phyloP scores from a whole-genome alignment of 2,329 filamentous ascomycete species.

The Verticillium nonalfalfae region DNA sequence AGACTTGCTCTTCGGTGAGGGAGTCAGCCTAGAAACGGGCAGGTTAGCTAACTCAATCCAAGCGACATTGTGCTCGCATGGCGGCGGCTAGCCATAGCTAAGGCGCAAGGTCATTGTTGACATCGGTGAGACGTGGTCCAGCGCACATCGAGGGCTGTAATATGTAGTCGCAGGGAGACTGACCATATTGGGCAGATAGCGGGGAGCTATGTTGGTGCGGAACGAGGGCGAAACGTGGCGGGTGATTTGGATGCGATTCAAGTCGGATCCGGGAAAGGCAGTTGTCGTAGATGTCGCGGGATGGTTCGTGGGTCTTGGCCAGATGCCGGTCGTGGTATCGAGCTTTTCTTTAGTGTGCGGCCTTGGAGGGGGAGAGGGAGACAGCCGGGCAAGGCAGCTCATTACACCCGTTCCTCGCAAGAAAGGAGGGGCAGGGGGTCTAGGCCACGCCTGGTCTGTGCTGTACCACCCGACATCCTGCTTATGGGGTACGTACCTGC shows the following conservation, averaged over 20 bases:
- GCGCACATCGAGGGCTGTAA: neutral
- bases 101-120: neutral
- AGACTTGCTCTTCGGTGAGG: conserved; percentile 99
- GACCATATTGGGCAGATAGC: conserved; percentile 1
- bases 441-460: conserved; percentile 1
- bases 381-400: conserved; percentile 1
- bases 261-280: neutral
- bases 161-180: neutral
- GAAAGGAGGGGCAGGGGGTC: conserved; percentile 7
- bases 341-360: conserved; percentile 14
- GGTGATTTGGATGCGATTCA: neutral
- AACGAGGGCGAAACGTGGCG: neutral
- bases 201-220: neutral
- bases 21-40: conserved; percentile 70
- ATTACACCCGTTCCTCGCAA: neutral
- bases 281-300: neutral
- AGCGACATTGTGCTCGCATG: neutral
- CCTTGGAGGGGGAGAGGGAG: conserved; percentile 10
- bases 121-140: neutral
- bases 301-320: conserved; percentile 8
- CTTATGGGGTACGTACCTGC: neutral
- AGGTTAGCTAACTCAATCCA: neutral
- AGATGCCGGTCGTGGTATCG: conserved; percentile 3
- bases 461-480: neutral
- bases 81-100: neutral